Percentiles rank a stretch among this genome's conserved stretches.
These are phyloP conservation scores for Thielaviopsis punctulata DNA, from an alignment of 2,329 filamentous ascomycete genomes.

Conservation along the genomic window DNA sequence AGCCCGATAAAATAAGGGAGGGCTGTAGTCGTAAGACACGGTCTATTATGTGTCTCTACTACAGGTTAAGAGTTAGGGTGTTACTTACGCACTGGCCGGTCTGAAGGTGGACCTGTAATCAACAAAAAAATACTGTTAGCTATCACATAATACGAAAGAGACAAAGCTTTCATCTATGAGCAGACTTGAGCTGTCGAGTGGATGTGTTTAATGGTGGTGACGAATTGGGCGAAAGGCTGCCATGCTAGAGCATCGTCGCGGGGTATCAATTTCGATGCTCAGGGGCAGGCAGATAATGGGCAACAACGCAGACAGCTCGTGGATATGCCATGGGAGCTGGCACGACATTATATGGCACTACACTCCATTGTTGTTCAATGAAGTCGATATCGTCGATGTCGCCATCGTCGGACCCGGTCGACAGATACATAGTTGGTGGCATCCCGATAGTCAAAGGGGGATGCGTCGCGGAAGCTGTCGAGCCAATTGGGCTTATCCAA, in stretches of 20 bases:
- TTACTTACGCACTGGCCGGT: constrained; percentile 91
- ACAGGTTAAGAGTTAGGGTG: neutral
- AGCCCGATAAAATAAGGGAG: constrained; percentile 9
- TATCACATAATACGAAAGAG: constrained; percentile 9
- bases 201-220: neutral
- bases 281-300: neutral
- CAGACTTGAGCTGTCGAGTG: neutral
- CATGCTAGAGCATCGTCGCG: neutral
- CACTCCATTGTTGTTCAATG: neutral
- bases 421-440: neutral
- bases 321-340: neutral
- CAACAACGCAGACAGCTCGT: neutral
- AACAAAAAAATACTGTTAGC: constrained; percentile 15
- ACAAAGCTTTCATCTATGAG: neutral
- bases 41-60: neutral
- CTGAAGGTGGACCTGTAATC: constrained; percentile 92
- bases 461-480: neutral
- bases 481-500: constrained; percentile 8
- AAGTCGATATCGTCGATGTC: neutral
- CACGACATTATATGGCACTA: neutral
- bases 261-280: neutral
- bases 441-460: neutral
- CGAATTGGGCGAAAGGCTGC: neutral
- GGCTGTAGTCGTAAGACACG: neutral
- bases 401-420: neutral